A percentile compares a stretch with the other conserved stretches of the same genome.
These are phyloP conservation scores for Neurospora sp. DNA, from an alignment of 495 filamentous ascomycete genomes.

Conservation along the genomic window DNA sequence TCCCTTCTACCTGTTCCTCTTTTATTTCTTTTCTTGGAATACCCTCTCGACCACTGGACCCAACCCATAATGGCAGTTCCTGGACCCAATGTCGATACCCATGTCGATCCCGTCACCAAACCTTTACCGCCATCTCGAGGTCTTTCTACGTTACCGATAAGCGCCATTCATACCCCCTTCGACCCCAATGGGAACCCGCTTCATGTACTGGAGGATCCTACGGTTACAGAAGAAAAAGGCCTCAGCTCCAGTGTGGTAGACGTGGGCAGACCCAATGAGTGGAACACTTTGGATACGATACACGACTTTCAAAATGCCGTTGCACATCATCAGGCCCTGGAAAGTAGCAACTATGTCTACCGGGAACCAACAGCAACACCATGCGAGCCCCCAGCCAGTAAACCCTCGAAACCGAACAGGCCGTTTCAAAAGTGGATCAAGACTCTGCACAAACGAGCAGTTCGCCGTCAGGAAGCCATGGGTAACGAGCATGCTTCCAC, in stretches of 20 bases:
- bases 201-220: not conserved
- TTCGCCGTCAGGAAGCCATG: conserved; percentile 26
- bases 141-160: not conserved
- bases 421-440: conserved; percentile 52
- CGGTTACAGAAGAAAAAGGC: not conserved
- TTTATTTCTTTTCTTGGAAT: not conserved
- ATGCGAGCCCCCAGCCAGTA: not conserved
- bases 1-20: not conserved
- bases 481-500: conserved; percentile 19
- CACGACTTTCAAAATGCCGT: conserved; percentile 24
- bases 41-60: not conserved
- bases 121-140: not conserved
- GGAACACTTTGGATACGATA: conserved; percentile 36
- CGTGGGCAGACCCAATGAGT: conserved; percentile 14
- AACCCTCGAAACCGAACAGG: conserved; percentile 9
- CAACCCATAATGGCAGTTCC: not conserved
- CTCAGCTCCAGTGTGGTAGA: not conserved
- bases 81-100: not conserved
- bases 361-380: conserved; percentile 1
- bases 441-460: conserved; percentile 41
- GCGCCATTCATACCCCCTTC: not conserved
- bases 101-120: not conserved
- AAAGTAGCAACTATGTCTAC: conserved; percentile 18
- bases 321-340: conserved; percentile 16
- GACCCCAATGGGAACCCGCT: not conserved